Conservation (phyloP, 225 moss, liverwort and hornwort genomes). For the Pseudisothecium myosuroides region DNA sequence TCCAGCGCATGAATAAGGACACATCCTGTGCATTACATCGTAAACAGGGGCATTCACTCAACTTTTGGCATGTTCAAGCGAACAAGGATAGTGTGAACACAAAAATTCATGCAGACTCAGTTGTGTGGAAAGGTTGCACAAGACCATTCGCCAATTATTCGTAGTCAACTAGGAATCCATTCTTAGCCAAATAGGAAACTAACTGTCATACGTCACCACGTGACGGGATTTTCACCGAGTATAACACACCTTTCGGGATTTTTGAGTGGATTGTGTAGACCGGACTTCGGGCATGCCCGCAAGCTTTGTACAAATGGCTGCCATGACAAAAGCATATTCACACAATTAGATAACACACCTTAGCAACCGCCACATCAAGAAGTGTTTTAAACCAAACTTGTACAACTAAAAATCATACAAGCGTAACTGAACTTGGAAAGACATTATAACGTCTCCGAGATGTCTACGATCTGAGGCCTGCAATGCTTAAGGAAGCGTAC, state of each 20-base stretch:
- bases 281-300: constrained; percentile 80
- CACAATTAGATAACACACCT: not conserved
- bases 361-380: not conserved
- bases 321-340: not conserved
- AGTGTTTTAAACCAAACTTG: not conserved
- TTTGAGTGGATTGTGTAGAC: constrained; percentile 96
- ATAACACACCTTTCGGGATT: constrained; percentile 77
- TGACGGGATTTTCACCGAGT: not conserved
- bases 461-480: not conserved
- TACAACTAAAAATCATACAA: not conserved
- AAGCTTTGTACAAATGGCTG: constrained; percentile 88
- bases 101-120: not conserved
- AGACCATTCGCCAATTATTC: not conserved
- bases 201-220: not conserved
- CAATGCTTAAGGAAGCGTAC: not conserved
- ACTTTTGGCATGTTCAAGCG: not conserved
- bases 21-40: not conserved
- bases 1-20: not conserved
- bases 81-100: not conserved
- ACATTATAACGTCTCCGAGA: not conserved
- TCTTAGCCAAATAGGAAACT: not conserved
- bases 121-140: not conserved
- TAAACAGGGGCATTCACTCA: not conserved
- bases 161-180: not conserved
- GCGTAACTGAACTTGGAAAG: not conserved